Evolutionary conservation across 2,329 filamentous ascomycete species (phyloP).

Genomic region (Stagonosporopsis vannaccii): DNA sequence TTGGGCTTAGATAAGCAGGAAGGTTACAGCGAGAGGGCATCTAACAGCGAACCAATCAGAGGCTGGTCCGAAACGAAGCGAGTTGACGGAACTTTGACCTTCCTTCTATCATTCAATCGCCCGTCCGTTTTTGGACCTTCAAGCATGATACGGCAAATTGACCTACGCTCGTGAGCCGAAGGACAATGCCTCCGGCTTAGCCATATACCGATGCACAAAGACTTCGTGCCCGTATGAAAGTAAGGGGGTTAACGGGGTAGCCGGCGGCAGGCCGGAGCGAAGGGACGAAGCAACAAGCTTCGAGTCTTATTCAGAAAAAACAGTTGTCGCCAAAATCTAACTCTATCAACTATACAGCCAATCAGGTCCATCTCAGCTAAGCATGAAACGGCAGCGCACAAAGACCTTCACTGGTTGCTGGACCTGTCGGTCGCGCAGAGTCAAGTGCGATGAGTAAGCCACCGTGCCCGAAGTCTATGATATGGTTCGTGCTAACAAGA

Average conservation of each 20-base stretch:
- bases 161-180: no score
- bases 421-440: slow-evolving; percentile 22
- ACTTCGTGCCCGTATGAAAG: neutral
- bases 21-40: slow-evolving; percentile 12
- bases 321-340: neutral
- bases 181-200: neutral
- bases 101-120: neutral
- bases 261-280: neutral
- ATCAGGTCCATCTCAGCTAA: neutral
- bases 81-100: neutral
- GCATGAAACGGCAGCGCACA: slow-evolving; percentile 15
- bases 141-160: neutral
- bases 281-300: neutral
- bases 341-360: neutral
- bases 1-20: neutral
- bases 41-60: slow-evolving; percentile 16
- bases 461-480: neutral
- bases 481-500: neutral
- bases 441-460: slow-evolving; percentile 24
- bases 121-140: neutral
- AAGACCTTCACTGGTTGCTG: slow-evolving; percentile 25
- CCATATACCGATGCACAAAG: neutral
- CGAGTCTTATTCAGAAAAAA: neutral
- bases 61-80: slow-evolving; percentile 1
- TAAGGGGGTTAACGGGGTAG: no score